Evolutionary conservation across 2,329 filamentous ascomycete genomes (phyloP).

Genomic region (Trichoderma harzianum): DNA sequence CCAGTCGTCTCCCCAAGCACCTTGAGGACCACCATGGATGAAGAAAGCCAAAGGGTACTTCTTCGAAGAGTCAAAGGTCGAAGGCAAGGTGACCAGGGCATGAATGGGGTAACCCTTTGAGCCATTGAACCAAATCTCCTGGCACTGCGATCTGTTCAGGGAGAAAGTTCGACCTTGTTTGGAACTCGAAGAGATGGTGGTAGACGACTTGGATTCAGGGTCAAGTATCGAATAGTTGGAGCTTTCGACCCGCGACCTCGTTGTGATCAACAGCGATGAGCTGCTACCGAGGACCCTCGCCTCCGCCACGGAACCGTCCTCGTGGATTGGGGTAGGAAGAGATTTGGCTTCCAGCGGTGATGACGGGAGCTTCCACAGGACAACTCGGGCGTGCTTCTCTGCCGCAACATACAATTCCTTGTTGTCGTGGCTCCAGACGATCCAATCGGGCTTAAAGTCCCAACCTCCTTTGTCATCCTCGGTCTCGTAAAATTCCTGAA

Average conservation of each 20-base stretch:
- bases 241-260: conserved; percentile 69
- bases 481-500: conserved; percentile 61
- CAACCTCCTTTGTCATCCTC: conserved; percentile 61
- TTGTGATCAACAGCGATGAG: conserved; percentile 58
- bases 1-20: conserved; percentile 73
- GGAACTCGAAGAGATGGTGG: conserved; percentile 60
- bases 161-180: conserved; percentile 65
- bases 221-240: conserved; percentile 64
- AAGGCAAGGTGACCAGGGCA: conserved; percentile 63
- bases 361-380: conserved; percentile 61
- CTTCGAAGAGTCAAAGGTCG: conserved; percentile 63
- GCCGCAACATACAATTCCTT: conserved; percentile 68
- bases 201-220: conserved; percentile 35
- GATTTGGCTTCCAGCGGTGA: conserved; percentile 47
- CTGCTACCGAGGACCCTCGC: conserved; percentile 50
- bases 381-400: conserved; percentile 62
- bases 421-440: conserved; percentile 57
- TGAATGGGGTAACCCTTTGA: conserved; percentile 64
- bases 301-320: conserved; percentile 52
- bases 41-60: conserved; percentile 77
- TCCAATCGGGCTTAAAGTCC: conserved; percentile 56
- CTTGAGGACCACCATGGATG: conserved; percentile 81
- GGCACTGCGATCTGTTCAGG: conserved; percentile 59
- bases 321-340: conserved; percentile 48
- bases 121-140: conserved; percentile 67